Evolutionary conservation across 2,329 filamentous ascomycete species (phyloP), one percentile per base, ranked within the genome.

Genomic region (Claviceps africana): DNA sequence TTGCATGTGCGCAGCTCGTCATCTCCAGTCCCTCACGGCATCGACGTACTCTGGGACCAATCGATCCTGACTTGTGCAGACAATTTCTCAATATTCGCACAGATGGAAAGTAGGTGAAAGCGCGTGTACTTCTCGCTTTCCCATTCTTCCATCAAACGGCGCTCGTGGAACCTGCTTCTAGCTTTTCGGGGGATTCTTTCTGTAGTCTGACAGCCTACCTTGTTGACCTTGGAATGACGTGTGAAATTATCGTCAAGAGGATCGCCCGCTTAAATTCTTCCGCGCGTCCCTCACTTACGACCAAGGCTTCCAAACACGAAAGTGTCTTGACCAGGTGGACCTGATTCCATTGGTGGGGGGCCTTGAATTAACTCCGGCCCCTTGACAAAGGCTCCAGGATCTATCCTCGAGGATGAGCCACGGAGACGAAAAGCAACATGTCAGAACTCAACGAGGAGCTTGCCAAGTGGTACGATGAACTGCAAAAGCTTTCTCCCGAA

Each of bases 401-500:
- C n/a, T 25, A 31, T 9, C 33, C 25, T 51, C 30, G 44, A 52
- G 39, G 21, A 55, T 55, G 53, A 49, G 48, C 51, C 44, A 25
- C 19, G 35, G 40, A 25, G 21, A 22, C 28, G 19, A 22, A 49
- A 44, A 45, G 44, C 53, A 66, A 53, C 50, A 74, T 74, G 72
- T 64, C 65, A 47, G 61, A 64, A 44, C 53, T 62, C 43, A 61
- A 64, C 43, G 69, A 73, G 55, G 67, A 72, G 57, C 66, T 75
- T 51, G 65, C 60, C 19, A 62, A 67, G 51, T 72, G 69, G 62
- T 74, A 68, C 55, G 67, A 71, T 55, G 67, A 72, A 53, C 63
- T 75, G 2, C 66, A 70, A 46, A 62, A 65, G 30, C 65, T 76
- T n/a, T 69, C 71, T 3, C 43, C 64, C n/a, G 67, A 76, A 15